Base-by-base conservation (phyloP, 495 filamentous ascomycete species). In the Rhypophila decipiens region DNA sequence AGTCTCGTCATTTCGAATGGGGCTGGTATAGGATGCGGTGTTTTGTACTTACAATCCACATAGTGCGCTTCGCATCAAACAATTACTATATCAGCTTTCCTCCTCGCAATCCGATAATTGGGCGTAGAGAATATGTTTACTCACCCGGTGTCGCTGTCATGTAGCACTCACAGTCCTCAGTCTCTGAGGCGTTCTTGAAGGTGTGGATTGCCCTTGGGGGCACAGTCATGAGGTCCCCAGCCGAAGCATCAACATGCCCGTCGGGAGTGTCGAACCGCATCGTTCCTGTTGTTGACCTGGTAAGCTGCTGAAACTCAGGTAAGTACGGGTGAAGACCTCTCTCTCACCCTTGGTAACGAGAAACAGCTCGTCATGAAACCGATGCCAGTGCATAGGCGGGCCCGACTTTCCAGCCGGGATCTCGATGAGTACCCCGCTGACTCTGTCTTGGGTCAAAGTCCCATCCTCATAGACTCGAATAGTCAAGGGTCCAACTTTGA, bases 311-410 rank as follows among this genome's bases (percentile, higher is more conserved):
- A n/a, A n/a, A n/a, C n/a, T n/a, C n/a, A n/a, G n/a, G 2, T 38
- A 9, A 49, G 20, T 27, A 24, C 38, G 10, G 15, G 17, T 10
- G 11, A 3, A 9, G 27, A 18, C 37, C 12, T 29, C 5, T n/a
- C 20, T 4, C 15, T 10, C 59, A 55, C 76, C 76, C 38, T 72
- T 64, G 5, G 67, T 77, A 20, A 78, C 61, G 35, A 77, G 59
- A 62, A 79, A 80, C 23, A 71, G 67, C 61, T 79, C 74, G 50
- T 79, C 74, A 58, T 80, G 77, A 67, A 78, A 64, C 1, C 60
- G 53, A 43, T 64, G 60, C 61, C 65, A 65, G 34, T 66, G 61
- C 58, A 65, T 57, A 1, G 59, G 63, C 9, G 76, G 77, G 3
- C 74, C 77, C 4, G 68, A 57, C 11, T 66, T 69, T 1, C 64